Conservation (phyloP, 768 basidiomycete genomes). For the Imleria badia region DNA sequence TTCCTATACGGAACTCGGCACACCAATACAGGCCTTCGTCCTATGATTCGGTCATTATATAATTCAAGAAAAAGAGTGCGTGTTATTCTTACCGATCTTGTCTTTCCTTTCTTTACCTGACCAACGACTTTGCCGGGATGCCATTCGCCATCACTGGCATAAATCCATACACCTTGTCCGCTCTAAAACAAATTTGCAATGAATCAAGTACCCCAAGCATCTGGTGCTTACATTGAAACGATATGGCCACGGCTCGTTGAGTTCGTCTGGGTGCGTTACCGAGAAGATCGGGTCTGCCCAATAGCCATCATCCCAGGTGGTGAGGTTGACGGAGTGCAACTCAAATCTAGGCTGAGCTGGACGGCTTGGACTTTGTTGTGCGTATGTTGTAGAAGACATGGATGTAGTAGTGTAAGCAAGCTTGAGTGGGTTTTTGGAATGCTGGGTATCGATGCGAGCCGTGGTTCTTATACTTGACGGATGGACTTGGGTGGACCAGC, state of each 20-base stretch:
- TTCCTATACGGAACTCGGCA: slow-evolving; percentile 42
- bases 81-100: slow-evolving; percentile 43
- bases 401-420: background rate
- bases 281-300: slow-evolving; percentile 17
- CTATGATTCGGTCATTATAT: slow-evolving; percentile 28
- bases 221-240: slow-evolving; percentile 41
- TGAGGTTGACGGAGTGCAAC: slow-evolving; percentile 24
- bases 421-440: background rate
- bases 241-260: slow-evolving; percentile 54
- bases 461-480: slow-evolving; percentile 12
- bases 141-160: slow-evolving; percentile 52
- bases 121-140: slow-evolving; percentile 48
- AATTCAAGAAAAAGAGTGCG: background rate
- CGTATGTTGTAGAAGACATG: slow-evolving; percentile 5
- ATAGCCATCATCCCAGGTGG: slow-evolving; percentile 25
- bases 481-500: slow-evolving; percentile 9
- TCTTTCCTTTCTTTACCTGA: slow-evolving; percentile 43
- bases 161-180: slow-evolving; percentile 54
- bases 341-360: background rate
- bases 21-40: slow-evolving; percentile 54
- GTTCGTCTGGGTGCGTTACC: slow-evolving; percentile 36
- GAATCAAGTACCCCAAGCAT: background rate
- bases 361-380: slow-evolving; percentile 1
- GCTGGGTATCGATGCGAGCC: background rate
- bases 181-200: slow-evolving; percentile 29